phyloP scores from a whole-genome alignment of 2,329 filamentous ascomycete species.

The Calonectria crousiana region DNA sequence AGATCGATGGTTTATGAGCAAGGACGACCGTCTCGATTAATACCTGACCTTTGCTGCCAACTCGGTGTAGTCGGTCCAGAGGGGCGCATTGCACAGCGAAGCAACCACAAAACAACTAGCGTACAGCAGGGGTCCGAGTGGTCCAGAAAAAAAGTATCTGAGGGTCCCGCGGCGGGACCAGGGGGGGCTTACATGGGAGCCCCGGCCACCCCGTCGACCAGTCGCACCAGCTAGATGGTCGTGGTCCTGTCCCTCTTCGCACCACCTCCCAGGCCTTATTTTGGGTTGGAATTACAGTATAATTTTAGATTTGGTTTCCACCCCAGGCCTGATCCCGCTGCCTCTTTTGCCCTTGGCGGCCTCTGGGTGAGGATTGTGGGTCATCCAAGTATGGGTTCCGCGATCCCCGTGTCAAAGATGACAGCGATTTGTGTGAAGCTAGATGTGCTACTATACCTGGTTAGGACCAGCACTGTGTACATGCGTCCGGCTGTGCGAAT shows the following conservation, averaged over 20 bases:
- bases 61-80: background rate
- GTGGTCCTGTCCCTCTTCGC: background rate
- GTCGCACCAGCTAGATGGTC: background rate
- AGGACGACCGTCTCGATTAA: background rate
- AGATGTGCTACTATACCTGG: background rate
- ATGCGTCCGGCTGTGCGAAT: background rate
- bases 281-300: constrained; percentile 19
- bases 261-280: constrained; percentile 3
- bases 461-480: background rate
- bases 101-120: constrained; percentile 15
- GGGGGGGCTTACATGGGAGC: background rate
- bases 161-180: constrained; percentile 5
- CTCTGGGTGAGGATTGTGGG: background rate
- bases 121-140: background rate
- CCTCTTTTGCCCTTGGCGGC: background rate
- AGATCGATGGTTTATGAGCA: background rate
- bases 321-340: background rate
- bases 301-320: constrained; percentile 16
- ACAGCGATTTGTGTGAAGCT: background rate
- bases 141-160: background rate
- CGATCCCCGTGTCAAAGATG: background rate
- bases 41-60: background rate
- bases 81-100: background rate
- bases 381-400: background rate
- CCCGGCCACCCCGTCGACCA: background rate